Conservation (phyloP, 1,284 basidiomycete genomes). For the Boletus mariae region DNA sequence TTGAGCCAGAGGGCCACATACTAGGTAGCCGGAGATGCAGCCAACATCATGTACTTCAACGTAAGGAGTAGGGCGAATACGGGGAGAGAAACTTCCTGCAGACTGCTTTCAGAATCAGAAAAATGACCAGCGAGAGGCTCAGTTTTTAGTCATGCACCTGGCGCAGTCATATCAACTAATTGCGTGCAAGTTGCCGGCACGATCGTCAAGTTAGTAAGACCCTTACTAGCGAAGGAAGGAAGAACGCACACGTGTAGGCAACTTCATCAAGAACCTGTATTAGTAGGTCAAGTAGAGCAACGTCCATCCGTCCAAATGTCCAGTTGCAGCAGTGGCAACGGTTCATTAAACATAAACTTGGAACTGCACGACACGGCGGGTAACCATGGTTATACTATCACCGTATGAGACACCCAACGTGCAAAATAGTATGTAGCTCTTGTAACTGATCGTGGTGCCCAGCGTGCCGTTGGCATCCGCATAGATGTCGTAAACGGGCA, state of each 20-base stretch:
- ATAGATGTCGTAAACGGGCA: conserved; percentile 5
- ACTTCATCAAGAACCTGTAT: not conserved
- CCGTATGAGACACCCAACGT: not conserved
- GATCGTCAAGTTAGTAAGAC: conserved; percentile 3
- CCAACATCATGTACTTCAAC: not conserved
- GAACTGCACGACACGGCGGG: not conserved
- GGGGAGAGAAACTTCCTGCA: not conserved
- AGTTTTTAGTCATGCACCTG: not conserved
- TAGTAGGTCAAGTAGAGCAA: not conserved
- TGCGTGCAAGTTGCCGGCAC: not conserved
- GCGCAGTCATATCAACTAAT: not conserved
- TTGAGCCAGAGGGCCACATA: conserved; percentile 1
- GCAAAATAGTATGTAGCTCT: not conserved
- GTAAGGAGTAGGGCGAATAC: not conserved
- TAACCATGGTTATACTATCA: not conserved
- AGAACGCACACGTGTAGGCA: conserved; percentile 11
- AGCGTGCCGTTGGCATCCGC: conserved; percentile 4
- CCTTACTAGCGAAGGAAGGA: not conserved
- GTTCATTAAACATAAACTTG: not conserved
- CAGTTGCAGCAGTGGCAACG: not conserved
- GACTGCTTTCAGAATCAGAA: not conserved
- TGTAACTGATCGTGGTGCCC: conserved; percentile 4
- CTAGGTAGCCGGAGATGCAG: not conserved
- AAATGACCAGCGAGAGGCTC: not conserved
- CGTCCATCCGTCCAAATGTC: not conserved